Evolutionary conservation across 2,329 filamentous ascomycete species (phyloP).

Genomic region (Fusarium irregulare): DNA sequence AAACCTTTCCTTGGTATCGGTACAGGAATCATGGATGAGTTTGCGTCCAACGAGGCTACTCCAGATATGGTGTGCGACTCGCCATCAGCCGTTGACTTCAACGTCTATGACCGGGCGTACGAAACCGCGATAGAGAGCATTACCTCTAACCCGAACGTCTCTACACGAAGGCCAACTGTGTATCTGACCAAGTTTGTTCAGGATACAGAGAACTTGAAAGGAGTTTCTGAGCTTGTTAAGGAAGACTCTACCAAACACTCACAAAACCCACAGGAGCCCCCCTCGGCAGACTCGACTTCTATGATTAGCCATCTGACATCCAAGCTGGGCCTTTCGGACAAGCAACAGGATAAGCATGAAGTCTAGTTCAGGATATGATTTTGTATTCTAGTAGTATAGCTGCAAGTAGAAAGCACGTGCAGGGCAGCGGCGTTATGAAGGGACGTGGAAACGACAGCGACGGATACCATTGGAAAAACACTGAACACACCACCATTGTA

Average conservation of each 20-base stretch:
- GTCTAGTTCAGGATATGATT: background rate
- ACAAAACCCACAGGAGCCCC: slow-evolving; percentile 13
- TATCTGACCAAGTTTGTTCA: slow-evolving; percentile 63
- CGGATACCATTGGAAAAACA: slow-evolving; percentile 7
- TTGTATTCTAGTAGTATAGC: background rate
- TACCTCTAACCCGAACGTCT: slow-evolving; percentile 51
- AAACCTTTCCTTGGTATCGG: slow-evolving; percentile 82
- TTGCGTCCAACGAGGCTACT: slow-evolving; percentile 53
- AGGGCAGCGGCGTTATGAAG: slow-evolving; percentile 14
- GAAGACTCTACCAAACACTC: slow-evolving; percentile 26
- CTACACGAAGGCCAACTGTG: slow-evolving; percentile 56
- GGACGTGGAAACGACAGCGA: background rate
- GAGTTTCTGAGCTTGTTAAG: slow-evolving; percentile 50
- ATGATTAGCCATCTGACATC: slow-evolving; percentile 42
- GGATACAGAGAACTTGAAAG: slow-evolving; percentile 56
- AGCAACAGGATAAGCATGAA: background rate
- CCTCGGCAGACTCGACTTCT: slow-evolving; percentile 29
- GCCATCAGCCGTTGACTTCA: slow-evolving; percentile 83
- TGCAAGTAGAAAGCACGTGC: background rate
- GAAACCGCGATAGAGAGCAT: slow-evolving; percentile 81
- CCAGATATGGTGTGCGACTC: slow-evolving; percentile 79
- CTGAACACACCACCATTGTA: slow-evolving; percentile 14
- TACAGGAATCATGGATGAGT: slow-evolving; percentile 66
- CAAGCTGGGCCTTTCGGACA: slow-evolving; percentile 36
- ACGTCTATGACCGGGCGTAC: slow-evolving; percentile 91